These are phyloP conservation scores for Suillus spraguei DNA, from an alignment of 768 basidiomycete species.

Conservation along the genomic window DNA sequence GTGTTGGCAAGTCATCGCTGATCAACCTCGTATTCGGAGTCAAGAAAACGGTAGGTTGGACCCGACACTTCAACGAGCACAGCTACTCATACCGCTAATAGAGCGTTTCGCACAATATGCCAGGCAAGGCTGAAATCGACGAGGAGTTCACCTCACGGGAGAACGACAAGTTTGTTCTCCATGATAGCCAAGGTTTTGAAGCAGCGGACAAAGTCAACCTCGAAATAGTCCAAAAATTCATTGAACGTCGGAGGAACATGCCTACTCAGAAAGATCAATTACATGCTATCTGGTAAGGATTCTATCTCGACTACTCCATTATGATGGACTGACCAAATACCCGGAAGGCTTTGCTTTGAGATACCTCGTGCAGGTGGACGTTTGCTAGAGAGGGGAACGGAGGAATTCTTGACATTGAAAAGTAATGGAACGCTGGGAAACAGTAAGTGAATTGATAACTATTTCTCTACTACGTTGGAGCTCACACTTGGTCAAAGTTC, in stretches of 20 bases:
- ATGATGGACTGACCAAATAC: background rate
- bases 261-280: constrained; percentile 9
- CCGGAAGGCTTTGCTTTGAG: constrained; percentile 10
- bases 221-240: constrained; percentile 14
- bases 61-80: background rate
- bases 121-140: constrained; percentile 18
- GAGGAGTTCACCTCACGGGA: constrained; percentile 15
- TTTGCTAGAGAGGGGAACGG: background rate
- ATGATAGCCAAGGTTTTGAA: constrained; percentile 22
- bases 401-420: constrained; percentile 5
- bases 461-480: background rate
- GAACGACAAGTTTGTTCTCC: constrained; percentile 20
- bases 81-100: background rate
- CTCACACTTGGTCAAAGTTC: constrained; percentile 2
- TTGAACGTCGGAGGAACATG: constrained; percentile 8
- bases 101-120: background rate
- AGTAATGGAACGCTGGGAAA: background rate
- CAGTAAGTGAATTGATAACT: background rate
- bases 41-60: background rate
- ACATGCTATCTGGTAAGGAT: constrained; percentile 19
- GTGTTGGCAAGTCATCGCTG: constrained; percentile 13
- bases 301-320: background rate
- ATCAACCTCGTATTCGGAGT: constrained; percentile 10
- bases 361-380: background rate
- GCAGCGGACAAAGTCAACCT: constrained; percentile 10